Percentiles rank a stretch among this genome's conserved stretches.
These are phyloP conservation scores for Calonectria crousiana DNA, from an alignment of 2,329 filamentous ascomycete species.

Conservation along the genomic window DNA sequence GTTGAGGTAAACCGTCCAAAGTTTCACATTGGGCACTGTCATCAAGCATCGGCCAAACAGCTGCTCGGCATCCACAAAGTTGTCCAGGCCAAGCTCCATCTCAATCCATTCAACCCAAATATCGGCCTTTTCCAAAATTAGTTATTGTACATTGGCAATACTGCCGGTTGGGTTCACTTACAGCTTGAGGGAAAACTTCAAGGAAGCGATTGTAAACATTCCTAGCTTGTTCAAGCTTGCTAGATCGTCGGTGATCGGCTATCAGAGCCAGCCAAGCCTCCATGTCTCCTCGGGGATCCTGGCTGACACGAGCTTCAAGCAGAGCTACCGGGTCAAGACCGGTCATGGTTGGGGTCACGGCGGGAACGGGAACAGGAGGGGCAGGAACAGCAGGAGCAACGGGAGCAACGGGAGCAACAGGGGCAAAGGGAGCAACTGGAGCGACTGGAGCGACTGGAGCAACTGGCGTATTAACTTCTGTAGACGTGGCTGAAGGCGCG, in stretches of 20 bases:
- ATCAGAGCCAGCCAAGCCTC: slow-evolving; percentile 93
- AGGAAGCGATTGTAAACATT: slow-evolving; percentile 88
- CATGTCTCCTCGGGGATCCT: slow-evolving; percentile 92
- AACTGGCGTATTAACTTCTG: slow-evolving; percentile 38
- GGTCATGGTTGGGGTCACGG: slow-evolving; percentile 53
- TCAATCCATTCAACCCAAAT: slow-evolving; percentile 91
- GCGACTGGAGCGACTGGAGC: slow-evolving; percentile 5
- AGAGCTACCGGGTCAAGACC: slow-evolving; percentile 78
- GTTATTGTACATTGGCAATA: slow-evolving; percentile 18
- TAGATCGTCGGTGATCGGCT: slow-evolving; percentile 83
- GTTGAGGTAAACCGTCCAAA: slow-evolving; percentile 95
- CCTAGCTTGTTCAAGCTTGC: slow-evolving; percentile 85
- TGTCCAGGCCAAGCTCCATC: slow-evolving; percentile 90
- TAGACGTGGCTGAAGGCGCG: slow-evolving; percentile 32
- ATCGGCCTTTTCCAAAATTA: slow-evolving; percentile 76
- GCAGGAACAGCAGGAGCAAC: slow-evolving; percentile 19
- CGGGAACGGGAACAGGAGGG: slow-evolving; percentile 35
- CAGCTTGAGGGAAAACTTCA: slow-evolving; percentile 87
- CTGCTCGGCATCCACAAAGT: slow-evolving; percentile 82
- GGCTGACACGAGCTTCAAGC: slow-evolving; percentile 90
- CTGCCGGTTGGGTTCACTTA: slow-evolving; percentile 65
- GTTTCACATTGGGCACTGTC: slow-evolving; percentile 82
- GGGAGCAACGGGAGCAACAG: slow-evolving; percentile 33
- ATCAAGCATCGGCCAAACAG: slow-evolving; percentile 87
- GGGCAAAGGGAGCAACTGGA: slow-evolving; percentile 24